Percentiles rank a stretch among this genome's conserved stretches.
phyloP scores from a whole-genome alignment of 106 monocot species.

The Platanthera guangdongensis region DNA sequence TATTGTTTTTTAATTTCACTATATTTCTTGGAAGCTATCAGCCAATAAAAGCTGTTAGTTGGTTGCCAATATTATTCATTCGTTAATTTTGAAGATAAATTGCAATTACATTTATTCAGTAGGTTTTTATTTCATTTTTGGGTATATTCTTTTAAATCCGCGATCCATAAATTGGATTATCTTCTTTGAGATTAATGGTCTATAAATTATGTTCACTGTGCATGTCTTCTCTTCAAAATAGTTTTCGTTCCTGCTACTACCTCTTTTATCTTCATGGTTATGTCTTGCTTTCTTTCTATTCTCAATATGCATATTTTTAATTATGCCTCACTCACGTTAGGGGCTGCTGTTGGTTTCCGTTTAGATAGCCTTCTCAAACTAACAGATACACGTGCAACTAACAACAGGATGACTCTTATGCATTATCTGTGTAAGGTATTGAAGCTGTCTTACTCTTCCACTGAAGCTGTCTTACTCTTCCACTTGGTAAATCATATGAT shows the following conservation, averaged over 20 bases:
- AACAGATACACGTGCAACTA: slow-evolving; percentile 3
- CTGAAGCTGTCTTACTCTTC: not conserved
- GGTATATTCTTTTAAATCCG: not conserved
- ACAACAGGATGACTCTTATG: slow-evolving; percentile 12
- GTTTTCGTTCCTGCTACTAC: not conserved
- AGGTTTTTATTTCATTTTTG: not conserved
- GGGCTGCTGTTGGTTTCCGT: slow-evolving; percentile 11
- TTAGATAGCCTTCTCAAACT: slow-evolving; percentile 12
- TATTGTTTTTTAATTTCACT: not conserved
- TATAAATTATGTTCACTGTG: not conserved
- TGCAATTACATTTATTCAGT: not conserved
- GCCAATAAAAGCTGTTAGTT: not conserved
- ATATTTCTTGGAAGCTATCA: not conserved
- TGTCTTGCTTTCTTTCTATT: not conserved
- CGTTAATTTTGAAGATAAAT: not conserved
- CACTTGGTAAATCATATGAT: not conserved
- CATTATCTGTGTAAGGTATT: slow-evolving; percentile 14
- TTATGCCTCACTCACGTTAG: slow-evolving; percentile 3
- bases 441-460: not conserved
- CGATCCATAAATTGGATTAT: not conserved
- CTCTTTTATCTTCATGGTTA: not conserved
- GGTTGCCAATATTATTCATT: not conserved
- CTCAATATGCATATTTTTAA: not conserved
- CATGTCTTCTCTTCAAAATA: not conserved
- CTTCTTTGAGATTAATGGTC: not conserved